A percentile compares a stretch with the other conserved stretches of the same genome.
phyloP scores from a whole-genome alignment of 257 asterid genomes.

The Linaria vulgaris region DNA sequence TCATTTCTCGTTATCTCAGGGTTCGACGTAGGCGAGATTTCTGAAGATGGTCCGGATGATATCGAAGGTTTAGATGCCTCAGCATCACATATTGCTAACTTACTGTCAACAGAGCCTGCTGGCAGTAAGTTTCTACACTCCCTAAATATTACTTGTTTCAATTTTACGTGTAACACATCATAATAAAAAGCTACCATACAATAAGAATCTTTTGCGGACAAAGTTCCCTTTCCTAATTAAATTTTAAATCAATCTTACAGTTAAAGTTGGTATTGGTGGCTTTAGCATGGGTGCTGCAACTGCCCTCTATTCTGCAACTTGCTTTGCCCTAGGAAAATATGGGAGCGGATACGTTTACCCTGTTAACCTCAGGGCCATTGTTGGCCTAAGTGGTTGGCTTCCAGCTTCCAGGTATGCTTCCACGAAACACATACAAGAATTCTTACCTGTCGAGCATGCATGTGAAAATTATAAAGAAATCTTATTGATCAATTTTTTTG shows the following conservation, averaged over 20 bases:
- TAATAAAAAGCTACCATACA: no score
- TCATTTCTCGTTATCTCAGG: slow-evolving; percentile 46
- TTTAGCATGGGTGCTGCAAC: slow-evolving; percentile 98
- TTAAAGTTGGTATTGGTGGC: slow-evolving; percentile 94
- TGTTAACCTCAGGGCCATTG: slow-evolving; percentile 63
- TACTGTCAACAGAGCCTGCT: slow-evolving; percentile 89
- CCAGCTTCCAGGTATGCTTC: slow-evolving; percentile 77
- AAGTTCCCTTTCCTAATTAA: no score
- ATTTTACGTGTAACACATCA: slow-evolving; percentile 12
- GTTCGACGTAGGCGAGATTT: slow-evolving; percentile 93
- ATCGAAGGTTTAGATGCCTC: slow-evolving; percentile 92
- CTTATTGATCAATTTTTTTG: no score
- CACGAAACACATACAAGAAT: neutral
- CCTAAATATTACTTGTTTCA: slow-evolving; percentile 7
- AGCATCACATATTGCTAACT: slow-evolving; percentile 86
- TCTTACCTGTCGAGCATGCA: neutral
- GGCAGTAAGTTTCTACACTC: slow-evolving; percentile 59
- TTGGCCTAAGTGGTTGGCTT: slow-evolving; percentile 98
- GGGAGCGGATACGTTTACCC: slow-evolving; percentile 83
- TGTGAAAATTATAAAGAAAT: no score
- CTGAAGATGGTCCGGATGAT: slow-evolving; percentile 91
- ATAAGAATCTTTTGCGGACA: no score
- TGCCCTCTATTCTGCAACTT: slow-evolving; percentile 87
- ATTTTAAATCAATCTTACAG: no score
- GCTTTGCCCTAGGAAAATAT: slow-evolving; percentile 81